Conservation (phyloP, 2,329 filamentous ascomycete species). For the Paecilomyces sp. region DNA sequence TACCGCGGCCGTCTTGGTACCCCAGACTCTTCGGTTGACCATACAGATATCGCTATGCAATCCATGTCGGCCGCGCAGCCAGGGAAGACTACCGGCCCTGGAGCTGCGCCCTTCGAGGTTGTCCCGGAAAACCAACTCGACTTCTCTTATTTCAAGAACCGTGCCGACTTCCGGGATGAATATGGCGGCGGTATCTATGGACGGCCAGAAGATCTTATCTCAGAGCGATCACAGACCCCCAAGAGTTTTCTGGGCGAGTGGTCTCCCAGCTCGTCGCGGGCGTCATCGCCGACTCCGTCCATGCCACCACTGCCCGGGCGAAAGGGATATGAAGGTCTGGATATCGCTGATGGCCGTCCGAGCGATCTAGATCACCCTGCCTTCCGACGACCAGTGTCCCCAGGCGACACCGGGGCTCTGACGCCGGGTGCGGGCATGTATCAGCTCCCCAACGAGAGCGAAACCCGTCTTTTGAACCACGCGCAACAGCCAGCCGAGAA, state of each 20-base stretch:
- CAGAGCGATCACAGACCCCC: conserved; percentile 38
- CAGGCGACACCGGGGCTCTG: conserved; percentile 13
- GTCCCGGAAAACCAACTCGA: conserved; percentile 81
- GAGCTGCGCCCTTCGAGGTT: conserved; percentile 73
- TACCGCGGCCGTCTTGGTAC: conserved; percentile 73
- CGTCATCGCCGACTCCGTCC: conserved; percentile 34
- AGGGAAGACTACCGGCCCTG: conserved; percentile 41
- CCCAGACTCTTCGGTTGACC: conserved; percentile 29
- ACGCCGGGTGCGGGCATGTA: conserved; percentile 22
- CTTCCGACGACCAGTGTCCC: conserved; percentile 25
- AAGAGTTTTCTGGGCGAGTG: conserved; percentile 27
- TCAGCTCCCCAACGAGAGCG: conserved; percentile 31
- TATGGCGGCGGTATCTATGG: conserved; percentile 64
- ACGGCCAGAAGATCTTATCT: conserved; percentile 38
- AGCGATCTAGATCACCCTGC: conserved; percentile 26
- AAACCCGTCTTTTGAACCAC: conserved; percentile 28
- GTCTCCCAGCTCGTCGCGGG: conserved; percentile 32
- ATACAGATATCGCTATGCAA: conserved; percentile 76
- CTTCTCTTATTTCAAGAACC: conserved; percentile 86
- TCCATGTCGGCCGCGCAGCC: conserved; percentile 60
- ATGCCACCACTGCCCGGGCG: conserved; percentile 11
- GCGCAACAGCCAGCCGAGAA: conserved; percentile 13
- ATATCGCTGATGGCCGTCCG: conserved; percentile 11
- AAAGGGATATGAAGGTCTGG: conserved; percentile 19
- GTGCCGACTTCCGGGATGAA: conserved; percentile 78